Evolutionary conservation across 2,329 filamentous ascomycete genomes (phyloP), one percentile per base, ranked within the genome.

Genomic region (Aspergillus sp.): DNA sequence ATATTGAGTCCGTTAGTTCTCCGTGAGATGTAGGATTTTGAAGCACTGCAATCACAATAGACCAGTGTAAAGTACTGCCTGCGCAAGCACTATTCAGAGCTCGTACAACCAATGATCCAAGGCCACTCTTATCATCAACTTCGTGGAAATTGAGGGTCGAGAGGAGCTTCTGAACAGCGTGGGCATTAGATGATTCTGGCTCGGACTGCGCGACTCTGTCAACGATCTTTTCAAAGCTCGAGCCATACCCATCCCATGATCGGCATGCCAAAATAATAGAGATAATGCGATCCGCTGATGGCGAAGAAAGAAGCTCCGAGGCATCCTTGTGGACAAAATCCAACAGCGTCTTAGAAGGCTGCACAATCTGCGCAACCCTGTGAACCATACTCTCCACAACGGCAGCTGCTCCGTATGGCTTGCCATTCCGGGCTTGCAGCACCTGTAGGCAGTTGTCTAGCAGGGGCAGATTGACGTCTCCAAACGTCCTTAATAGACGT

Each of bases 261-360:
- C 80, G 78, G 38, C 85, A 74, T 0, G 80, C 69, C 45, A 85
- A 80, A 0, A 95, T 74, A 10, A 85, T 82, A 0, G 85, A 81
- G 7, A 91, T 74, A 0, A 96, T 69, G 47, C 86, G 80, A 2
- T 80, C 70, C 0, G 83, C 82, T 1, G 90, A 92, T 0, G 88
- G 82, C 0, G 89, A 91, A 2, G 80, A 71, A 2, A 92, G 71
- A 14, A 94, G 73, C 1, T 75, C 71, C 0, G 81, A 74, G 13
- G 87, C 74, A 54, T 85, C 75, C 1, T 82, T 73, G 17, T 76
- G 69, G 4, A 87, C 70, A 40, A 88, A 83, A 0, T 73, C 63
- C 3, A 76, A 68, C 11, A 85, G 69, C n/a, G 70, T 65, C 13
- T 68, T 56, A 11, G 76, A 73, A 2, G 63, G 59, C 33, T 74